These are phyloP conservation scores for Candida pseudoglaebosa DNA, from an alignment of 805 yeast genomes.

Conservation along the genomic window DNA sequence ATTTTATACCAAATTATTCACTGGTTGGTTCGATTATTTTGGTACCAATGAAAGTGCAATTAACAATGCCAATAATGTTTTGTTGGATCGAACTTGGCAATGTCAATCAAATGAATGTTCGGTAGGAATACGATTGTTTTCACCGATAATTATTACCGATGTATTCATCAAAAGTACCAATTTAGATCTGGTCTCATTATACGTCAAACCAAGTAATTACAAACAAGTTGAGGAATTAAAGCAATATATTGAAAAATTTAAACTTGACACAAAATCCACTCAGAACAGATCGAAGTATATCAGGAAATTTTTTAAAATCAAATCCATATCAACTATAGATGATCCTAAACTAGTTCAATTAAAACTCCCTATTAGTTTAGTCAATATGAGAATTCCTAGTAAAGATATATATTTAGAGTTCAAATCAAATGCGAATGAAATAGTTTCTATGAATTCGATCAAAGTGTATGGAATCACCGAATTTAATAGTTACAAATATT, in stretches of 20 bases:
- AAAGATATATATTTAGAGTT: conserved; percentile 32
- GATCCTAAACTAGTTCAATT: conserved; percentile 17
- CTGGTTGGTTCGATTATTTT: conserved; percentile 41
- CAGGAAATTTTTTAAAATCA: conserved; percentile 28
- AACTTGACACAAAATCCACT: conserved; percentile 7
- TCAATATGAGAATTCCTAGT: conserved; percentile 28
- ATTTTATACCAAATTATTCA: conserved; percentile 22
- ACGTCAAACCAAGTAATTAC: conserved; percentile 25
- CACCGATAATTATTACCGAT: conserved; percentile 33
- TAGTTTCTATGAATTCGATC: conserved; percentile 16
- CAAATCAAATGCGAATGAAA: conserved; percentile 6
- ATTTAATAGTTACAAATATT: conserved; percentile 19
- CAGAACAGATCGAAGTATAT: conserved; percentile 18
- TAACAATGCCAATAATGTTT: conserved; percentile 36
- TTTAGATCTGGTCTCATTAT: conserved; percentile 19
- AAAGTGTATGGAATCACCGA: conserved; percentile 31
- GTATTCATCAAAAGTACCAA: conserved; percentile 20
- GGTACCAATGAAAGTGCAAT: conserved; percentile 16
- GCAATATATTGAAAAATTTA: conserved; percentile 16
- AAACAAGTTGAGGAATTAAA: conserved; percentile 15
- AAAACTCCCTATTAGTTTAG: conserved; percentile 29
- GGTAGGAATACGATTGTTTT: conserved; percentile 32
- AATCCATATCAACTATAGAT: conserved; percentile 4
- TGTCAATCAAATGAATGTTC: conserved; percentile 27
- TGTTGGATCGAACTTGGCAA: conserved; percentile 32